Evolutionary conservation across 768 basidiomycete genomes (phyloP), one percentile per base, ranked within the genome.

Genomic region (Tephrocybe sp.): DNA sequence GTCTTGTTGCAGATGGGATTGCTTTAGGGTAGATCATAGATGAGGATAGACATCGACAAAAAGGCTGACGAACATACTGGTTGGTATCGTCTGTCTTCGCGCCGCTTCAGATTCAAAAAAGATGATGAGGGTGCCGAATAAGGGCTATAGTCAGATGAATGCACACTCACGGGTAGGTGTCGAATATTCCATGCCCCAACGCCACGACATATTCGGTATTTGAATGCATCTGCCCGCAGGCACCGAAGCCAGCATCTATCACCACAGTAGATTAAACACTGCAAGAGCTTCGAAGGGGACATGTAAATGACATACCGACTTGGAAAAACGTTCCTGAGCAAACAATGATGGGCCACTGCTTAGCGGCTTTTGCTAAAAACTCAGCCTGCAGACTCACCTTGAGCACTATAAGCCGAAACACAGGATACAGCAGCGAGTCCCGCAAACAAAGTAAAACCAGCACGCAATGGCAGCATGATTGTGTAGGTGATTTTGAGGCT

Each of bases 1-100:
- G n/a, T 48, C 36, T 52, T 55, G 8, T 45, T 49, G 38, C 59
- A 60, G 28, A 57, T 57, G 7, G 59, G 59, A 47, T 60, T 57
- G 4, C 59, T 60, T n/a, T 14, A 18, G n/a, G 17, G 32, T 18
- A 21, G 32, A n/a, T 12, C 4, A 26, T 30, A n/a, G n/a, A n/a
- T n/a, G n/a, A n/a, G n/a, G n/a, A n/a, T n/a, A n/a, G n/a, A n/a
- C n/a, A n/a, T n/a, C n/a, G n/a, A n/a, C n/a, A n/a, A n/a, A n/a
- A n/a, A n/a, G n/a, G n/a, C n/a, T n/a, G n/a, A n/a, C n/a, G n/a
- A n/a, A n/a, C 37, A 28, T 24, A 55, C 59, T 40, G n/a, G 28
- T 56, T 60, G 12, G 56, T 46, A 39, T 58, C 41, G 4, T 39
- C 17, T 20, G 41, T 21, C 15, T 40, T 32, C 4, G 50, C 53